These are phyloP conservation scores for Globomyces sp. DNA, from an alignment of 371 early-diverging fungal species.

Conservation along the genomic window DNA sequence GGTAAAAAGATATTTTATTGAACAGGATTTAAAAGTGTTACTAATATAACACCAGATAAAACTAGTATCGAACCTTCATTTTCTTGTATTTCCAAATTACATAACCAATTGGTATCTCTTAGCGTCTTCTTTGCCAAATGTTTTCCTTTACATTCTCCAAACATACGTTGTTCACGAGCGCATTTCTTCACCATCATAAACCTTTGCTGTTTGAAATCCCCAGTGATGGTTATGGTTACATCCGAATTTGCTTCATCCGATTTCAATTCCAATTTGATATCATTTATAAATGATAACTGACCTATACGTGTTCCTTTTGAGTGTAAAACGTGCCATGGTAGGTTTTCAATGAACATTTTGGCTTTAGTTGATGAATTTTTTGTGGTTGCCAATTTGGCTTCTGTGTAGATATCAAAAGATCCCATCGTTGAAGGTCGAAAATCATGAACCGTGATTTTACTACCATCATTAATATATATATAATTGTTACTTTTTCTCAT, in stretches of 20 bases:
- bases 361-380: constrained; percentile 7
- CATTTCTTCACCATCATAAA: constrained; percentile 11
- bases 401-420: neutral
- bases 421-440: neutral
- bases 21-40: neutral
- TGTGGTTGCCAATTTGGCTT: constrained; percentile 10
- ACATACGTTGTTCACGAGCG: constrained; percentile 9
- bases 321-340: constrained; percentile 9
- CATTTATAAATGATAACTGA: neutral
- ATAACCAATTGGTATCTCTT: constrained; percentile 9
- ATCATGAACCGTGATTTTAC: constrained; percentile 7
- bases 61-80: neutral
- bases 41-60: constrained; percentile 12
- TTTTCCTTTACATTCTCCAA: constrained; percentile 22
- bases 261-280: constrained; percentile 18
- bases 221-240: constrained; percentile 6
- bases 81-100: constrained; percentile 12
- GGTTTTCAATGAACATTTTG: constrained; percentile 5
- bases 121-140: constrained; percentile 6
- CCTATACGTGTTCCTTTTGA: constrained; percentile 8
- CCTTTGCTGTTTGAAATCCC: constrained; percentile 14
- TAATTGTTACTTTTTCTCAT: constrained; percentile 4
- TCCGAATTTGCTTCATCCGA: neutral
- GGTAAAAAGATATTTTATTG: too few species aligned
- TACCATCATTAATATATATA: neutral